Percentiles rank a stretch among this genome's conserved stretches.
Evolutionary conservation across 140 eudicot species (phyloP).

Genomic region (Erigeron philadelphicus): DNA sequence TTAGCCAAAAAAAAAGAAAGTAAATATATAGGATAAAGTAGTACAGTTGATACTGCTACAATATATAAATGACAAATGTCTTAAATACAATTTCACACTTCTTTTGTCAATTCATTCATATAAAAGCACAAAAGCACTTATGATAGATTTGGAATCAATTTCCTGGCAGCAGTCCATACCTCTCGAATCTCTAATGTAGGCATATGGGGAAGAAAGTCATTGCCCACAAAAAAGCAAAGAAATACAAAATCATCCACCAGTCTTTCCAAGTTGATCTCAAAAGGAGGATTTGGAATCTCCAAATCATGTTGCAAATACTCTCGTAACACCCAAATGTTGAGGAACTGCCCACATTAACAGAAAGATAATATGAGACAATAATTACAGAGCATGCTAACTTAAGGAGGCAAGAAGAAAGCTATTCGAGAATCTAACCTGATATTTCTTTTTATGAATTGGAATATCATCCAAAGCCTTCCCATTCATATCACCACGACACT

Average conservation of each 20-base stretch:
- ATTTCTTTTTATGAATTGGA: slow-evolving; percentile 85
- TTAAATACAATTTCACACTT: slow-evolving; percentile 6
- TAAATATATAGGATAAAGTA: slow-evolving; percentile 7
- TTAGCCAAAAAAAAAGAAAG: slow-evolving; percentile 20
- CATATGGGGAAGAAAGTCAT: slow-evolving; percentile 99
- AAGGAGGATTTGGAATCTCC: slow-evolving; percentile 76
- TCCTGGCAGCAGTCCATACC: slow-evolving; percentile 41
- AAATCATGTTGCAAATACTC: slow-evolving; percentile 90
- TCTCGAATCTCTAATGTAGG: slow-evolving; percentile 97
- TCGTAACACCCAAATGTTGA: slow-evolving; percentile 87
- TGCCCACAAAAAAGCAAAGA: slow-evolving; percentile 95
- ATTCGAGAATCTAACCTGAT: slow-evolving; percentile 56
- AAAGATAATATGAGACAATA: slow-evolving; percentile 7
- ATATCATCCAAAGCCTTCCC: slow-evolving; percentile 43
- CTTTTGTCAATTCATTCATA: slow-evolving; percentile 1
- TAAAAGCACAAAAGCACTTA: slow-evolving; percentile 1
- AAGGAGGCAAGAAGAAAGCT: slow-evolving; percentile 9
- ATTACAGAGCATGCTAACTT: background rate
- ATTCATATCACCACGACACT: slow-evolving; percentile 53
- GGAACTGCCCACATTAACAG: slow-evolving; percentile 53
- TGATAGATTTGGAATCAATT: background rate
- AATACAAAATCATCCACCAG: slow-evolving; percentile 93
- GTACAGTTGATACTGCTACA: background rate
- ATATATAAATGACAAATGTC: slow-evolving; percentile 13
- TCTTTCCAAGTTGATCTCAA: slow-evolving; percentile 63